Base-by-base conservation (phyloP, 305 asterid species). In the Petunia hybrid region DNA sequence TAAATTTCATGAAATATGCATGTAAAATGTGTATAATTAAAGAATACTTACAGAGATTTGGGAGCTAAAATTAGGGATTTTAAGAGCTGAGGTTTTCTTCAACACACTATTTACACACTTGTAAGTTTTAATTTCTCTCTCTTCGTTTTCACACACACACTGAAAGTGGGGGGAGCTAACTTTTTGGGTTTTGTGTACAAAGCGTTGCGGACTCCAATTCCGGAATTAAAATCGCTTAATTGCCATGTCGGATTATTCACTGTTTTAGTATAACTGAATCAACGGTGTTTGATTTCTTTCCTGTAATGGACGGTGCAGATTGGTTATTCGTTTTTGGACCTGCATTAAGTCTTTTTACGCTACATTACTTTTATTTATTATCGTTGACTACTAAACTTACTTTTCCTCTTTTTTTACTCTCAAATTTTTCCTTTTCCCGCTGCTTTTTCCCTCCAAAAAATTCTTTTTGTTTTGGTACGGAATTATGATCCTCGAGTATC, bases 171-270 rank as follows among this genome's bases (percentile, higher is more conserved):
- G 64, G 82, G 63, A 35, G 46, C 64, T 22, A 22, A 55, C 56
- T 35, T 87, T 85, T 61, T n/a, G 71, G 73, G 80, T 51, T 66
- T 65, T 76, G 59, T 53, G 78, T 6, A 66, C 6, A 64, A 77
- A 78, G 85, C 87, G 83, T 4, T 8, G 85, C 98, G 98, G 97
- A 94, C 92, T 86, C 86, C 89, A 91, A 89, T 79, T 85, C 89
- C 91, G 93, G 88, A 89, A 88, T 92, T 83, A 86, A 87, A 89
- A 80, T 81, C 84, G 76, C 84, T 91, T 90, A 81, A 86, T 87
- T 87, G 90, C 91, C 94, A 90, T 74, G 90, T 90, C 78, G 87
- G 94, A 87, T 79, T 77, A 79, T 51, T 77, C 80, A 85, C 84
- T 84, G 83, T 84, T 78, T 83, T 79, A 75, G 51, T 6, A 83